Conservation (phyloP, 495 filamentous ascomycete species). For the Penicillium salamii region DNA sequence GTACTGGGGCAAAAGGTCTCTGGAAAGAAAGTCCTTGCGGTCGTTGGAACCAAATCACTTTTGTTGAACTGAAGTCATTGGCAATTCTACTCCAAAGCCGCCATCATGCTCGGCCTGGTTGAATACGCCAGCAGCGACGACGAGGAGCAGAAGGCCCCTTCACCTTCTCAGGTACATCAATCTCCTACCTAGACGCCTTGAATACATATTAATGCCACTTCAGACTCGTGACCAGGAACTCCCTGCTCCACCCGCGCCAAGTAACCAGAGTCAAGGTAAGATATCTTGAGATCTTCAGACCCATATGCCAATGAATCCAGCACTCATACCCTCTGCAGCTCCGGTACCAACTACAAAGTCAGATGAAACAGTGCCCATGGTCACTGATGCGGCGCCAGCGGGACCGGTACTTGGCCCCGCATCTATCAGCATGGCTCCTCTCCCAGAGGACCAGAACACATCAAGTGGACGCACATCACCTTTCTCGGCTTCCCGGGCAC, state of each 20-base stretch:
- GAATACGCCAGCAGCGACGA: constrained; percentile 78
- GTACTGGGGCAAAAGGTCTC: too few relatives aligned
- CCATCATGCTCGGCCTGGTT: constrained; percentile 63
- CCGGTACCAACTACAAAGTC: neutral
- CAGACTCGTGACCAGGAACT: constrained; percentile 3
- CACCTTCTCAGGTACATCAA: constrained; percentile 19
- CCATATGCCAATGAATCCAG: neutral
- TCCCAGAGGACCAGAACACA: constrained; percentile 15
- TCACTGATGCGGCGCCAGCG: constrained; percentile 16
- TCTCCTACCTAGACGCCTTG: neutral
- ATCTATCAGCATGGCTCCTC: constrained; percentile 23
- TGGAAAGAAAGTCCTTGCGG: too few relatives aligned
- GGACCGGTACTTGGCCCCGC: constrained; percentile 48
- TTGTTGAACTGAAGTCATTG: neutral
- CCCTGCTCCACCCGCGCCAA: too few relatives aligned
- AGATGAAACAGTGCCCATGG: neutral
- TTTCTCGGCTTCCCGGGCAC: constrained; percentile 61
- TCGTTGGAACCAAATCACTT: too few relatives aligned
- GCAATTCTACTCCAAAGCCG: neutral
- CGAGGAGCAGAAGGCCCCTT: constrained; percentile 32
- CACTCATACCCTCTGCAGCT: constrained; percentile 13
- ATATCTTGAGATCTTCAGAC: neutral
- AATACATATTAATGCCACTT: neutral
- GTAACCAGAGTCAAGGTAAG: constrained; percentile 16
- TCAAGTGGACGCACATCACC: constrained; percentile 57